phyloP scores from a whole-genome alignment of 1,284 basidiomycete genomes.

The Sanghuangporus sanghuang region DNA sequence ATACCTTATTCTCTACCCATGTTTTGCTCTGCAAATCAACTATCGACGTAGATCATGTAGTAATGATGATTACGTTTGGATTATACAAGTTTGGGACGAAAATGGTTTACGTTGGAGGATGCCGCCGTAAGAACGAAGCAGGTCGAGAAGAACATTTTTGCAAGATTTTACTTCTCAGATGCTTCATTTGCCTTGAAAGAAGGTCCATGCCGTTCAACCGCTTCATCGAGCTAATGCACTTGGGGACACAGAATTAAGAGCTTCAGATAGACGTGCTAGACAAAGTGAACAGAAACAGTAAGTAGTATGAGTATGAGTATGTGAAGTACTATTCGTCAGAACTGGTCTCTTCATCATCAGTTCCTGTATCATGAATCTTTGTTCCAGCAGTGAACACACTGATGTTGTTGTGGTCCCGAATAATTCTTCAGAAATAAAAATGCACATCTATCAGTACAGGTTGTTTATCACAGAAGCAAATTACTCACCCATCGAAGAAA shows the following conservation, averaged over 20 bases:
- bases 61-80: neutral
- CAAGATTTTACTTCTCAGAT: neutral
- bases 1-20: neutral
- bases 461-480: neutral
- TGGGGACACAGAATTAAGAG: too few relatives aligned
- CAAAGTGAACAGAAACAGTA: neutral
- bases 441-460: neutral
- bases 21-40: neutral
- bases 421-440: neutral
- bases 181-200: too few relatives aligned
- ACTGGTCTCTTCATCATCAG: neutral
- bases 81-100: neutral
- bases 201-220: too few relatives aligned
- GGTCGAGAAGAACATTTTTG: neutral
- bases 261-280: neutral
- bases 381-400: slow-evolving; percentile 7
- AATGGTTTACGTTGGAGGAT: neutral
- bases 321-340: neutral
- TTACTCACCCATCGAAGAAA: slow-evolving; percentile 12
- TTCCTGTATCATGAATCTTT: neutral
- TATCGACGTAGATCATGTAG: neutral
- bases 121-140: neutral
- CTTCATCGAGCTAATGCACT: too few relatives aligned
- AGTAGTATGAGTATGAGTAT: neutral
- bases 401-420: slow-evolving; percentile 5